Evolutionary conservation across 2,329 filamentous ascomycete species (phyloP), one percentile per base, ranked within the genome.

Genomic region (Cladorrhinum sp.): DNA sequence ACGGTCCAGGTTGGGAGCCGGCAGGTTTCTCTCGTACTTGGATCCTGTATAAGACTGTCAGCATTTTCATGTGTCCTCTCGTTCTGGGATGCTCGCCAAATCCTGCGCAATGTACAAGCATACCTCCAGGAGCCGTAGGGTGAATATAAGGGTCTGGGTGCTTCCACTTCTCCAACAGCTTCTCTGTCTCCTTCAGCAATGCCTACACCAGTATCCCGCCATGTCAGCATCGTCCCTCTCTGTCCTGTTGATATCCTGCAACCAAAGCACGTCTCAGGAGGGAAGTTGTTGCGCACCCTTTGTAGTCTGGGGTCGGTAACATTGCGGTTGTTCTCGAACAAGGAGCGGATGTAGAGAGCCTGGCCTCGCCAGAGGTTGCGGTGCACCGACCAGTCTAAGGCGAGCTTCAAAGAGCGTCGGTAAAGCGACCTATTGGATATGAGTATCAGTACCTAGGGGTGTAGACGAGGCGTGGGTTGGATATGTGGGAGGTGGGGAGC

Each of bases 351-450:
- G 76, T 99, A 98, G 65, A 98, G 80, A 29, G 95, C 95, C 77
- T 98, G 95, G 64, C 93, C 93, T 70, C 95, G 89, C 93, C 95
- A 99, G 63, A 97, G 79, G 71, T 93, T 86, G 68, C 95, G 86
- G 74, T 97, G 91, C 65, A 98, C 92, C 60, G 92, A 86, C 95
- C 95, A 99, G 80, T 97, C 92, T 67, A 98, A 86, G 48, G 95
- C 85, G 66, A 97, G 87, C 83, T 97, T 97, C 73, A 99, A 78
- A 24, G 92, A 92, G 69, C 92, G 91, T 73, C 93, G 89, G 78
- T 99, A 99, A 63, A 99, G 88, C 48, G 85, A 88, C 68, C 85
- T 88, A 63, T 6, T 1, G 6, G 54, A 23, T n/a, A 18, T 45
- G 41, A 12, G 32, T 48, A 57, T 68, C 38, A 67, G 66, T 56